Evolutionary conservation across 2,329 filamentous ascomycete genomes (phyloP), one percentile per base, ranked within the genome.

Genomic region (Nothomitra cinnamomea): DNA sequence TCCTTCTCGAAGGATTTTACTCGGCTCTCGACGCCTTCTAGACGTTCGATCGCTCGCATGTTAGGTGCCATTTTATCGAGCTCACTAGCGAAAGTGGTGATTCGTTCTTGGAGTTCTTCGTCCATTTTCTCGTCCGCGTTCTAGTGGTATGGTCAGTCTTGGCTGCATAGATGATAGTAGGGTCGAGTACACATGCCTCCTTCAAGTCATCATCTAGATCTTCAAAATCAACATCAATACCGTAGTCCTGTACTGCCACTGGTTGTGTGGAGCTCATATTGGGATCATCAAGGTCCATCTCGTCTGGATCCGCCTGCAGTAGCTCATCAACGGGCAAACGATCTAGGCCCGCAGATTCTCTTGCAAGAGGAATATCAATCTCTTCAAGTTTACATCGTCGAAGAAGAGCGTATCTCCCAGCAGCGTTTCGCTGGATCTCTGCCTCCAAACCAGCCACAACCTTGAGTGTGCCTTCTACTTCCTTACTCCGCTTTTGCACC

Each of bases 11-110:
- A 90, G 56, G 82, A 77, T 58, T 86, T 82, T 22, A 95, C 81
- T 56, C 89, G 82, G 52, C 80, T 77, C 66, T 94, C 85, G 7
- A 94, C 89, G 21, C 81, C 83, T 63, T 92, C 86, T 3, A 98
- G 75, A 51, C 90, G 85, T 64, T 96, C 88, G 67, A 89, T 87
- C 7, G 90, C 92, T 61, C 90, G 87, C 80, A 95, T 94, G 67
- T 98, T 96, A 24, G 92, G 92, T 57, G 92, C 89, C 67, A 96
- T 82, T 68, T 95, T 95, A 64, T 95, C 88, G 19, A 98, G 78
- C 60, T 95, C 86, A 32, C 76, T 72, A 45, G 82, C 81, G 8
- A 98, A 75, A 25, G 76, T 75, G 19, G 77, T 73, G 58, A 98
- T 87, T 61, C 81, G 83, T 53, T 94, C 86, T 53, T 84, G 78